Base-by-base conservation (phyloP, 306 rosid genomes). In the Hippophae tibetana region DNA sequence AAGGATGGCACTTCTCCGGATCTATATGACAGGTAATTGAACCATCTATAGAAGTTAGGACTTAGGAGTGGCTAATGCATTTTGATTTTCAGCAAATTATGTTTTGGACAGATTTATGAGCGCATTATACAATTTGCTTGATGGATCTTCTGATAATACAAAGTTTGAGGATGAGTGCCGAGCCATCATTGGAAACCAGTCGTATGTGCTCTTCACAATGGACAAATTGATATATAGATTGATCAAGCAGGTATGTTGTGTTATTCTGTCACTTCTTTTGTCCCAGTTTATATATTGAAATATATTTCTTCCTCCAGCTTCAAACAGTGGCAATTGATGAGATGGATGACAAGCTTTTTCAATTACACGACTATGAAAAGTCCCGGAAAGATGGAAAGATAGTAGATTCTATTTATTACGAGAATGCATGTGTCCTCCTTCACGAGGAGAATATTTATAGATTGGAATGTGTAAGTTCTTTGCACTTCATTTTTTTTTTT, bases 121-220 rank as follows among this genome's bases (percentile, higher is more conserved):
- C 77, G 93, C 88, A 10, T 83, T 92, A 55, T 82, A 84, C 83
- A 88, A 74, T 74, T 81, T 92, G 76, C 94, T 93, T 48, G 95
- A 88, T 64, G 99, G 99, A 52, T 85, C 97, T 59, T 73, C 78
- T 13, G 99, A 93, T 64, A 93, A 88, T 77, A 77, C 87, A 13
- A 88, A 88, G 72, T 93, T 88, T 75, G 99, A 93, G 85, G 99
- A 93, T 64, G 99, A 93, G 67, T 93, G 99, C 69, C 94, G 97
- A 70, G 84, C 99, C 27, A 80, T 84, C 58, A 71, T 86, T 44
- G 99, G 99, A 58, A 93, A 89, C 63, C 97, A 93, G 58, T 93
- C 99, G 2, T 93, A 93, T 61, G 79, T 93, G 63, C 64, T 93
- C 60, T 93, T 93, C 79, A 93, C 99, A 50, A 73, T 93, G 82